A percentile compares a stretch with the other conserved stretches of the same genome.
Conservation (phyloP, 2,329 filamentous ascomycete species). For the Teratosphaeria epicoccoides region DNA sequence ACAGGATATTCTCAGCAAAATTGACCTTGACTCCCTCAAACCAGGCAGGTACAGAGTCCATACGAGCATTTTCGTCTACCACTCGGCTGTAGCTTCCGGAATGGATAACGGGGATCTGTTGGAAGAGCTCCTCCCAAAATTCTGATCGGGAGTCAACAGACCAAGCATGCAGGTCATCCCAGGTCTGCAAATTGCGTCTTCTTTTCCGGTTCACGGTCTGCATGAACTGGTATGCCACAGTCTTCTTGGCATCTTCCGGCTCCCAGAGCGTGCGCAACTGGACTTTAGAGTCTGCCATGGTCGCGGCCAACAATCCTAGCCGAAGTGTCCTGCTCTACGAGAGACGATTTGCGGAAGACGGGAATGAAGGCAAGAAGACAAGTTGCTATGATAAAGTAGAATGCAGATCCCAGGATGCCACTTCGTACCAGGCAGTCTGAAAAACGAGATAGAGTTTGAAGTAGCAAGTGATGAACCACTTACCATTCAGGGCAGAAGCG, state of each 20-base stretch:
- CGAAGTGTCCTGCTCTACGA: background rate
- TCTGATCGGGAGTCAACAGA: conserved; percentile 51
- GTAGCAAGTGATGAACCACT: too few relatives aligned
- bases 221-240: conserved; percentile 58
- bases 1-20: conserved; percentile 73
- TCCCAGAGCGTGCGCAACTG: conserved; percentile 38
- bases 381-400: too few relatives aligned
- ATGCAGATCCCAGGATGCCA: too few relatives aligned
- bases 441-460: too few relatives aligned
- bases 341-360: too few relatives aligned
- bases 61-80: conserved; percentile 59
- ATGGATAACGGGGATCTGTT: conserved; percentile 50
- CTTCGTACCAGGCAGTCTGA: too few relatives aligned
- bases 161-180: conserved; percentile 59
- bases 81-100: conserved; percentile 42
- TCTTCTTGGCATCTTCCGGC: conserved; percentile 31
- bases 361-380: background rate
- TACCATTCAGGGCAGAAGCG: too few relatives aligned
- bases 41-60: conserved; percentile 65
- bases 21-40: conserved; percentile 65
- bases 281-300: conserved; percentile 11
- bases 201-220: conserved; percentile 51
- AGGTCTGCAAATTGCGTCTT: conserved; percentile 51
- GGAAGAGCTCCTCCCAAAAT: conserved; percentile 58
- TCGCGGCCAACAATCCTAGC: background rate